phyloP scores from a whole-genome alignment of 2,329 filamentous ascomycete genomes.

The Parafenestella ontariensis region DNA sequence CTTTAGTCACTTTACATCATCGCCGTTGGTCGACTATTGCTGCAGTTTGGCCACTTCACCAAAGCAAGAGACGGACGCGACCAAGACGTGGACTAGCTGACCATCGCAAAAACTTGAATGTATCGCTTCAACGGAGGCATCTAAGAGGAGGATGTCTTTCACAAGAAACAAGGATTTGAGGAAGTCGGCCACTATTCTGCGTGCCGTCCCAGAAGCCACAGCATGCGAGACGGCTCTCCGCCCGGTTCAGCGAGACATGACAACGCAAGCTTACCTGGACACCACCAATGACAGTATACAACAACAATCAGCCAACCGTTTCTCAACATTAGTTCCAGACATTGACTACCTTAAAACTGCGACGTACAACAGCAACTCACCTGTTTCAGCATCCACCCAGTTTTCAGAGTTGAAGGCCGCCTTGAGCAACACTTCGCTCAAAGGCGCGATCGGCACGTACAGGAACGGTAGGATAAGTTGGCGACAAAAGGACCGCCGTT shows the following conservation, averaged over 20 bases:
- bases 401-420: slow-evolving; percentile 33
- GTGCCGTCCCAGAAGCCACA: slow-evolving; percentile 43
- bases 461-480: slow-evolving; percentile 54
- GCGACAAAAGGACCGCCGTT: slow-evolving; percentile 31
- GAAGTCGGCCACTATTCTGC: slow-evolving; percentile 42
- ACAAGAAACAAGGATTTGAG: slow-evolving; percentile 29
- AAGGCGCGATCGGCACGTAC: slow-evolving; percentile 53
- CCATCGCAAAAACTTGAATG: slow-evolving; percentile 3
- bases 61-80: slow-evolving; percentile 4
- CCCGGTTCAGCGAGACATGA: slow-evolving; percentile 50
- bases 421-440: slow-evolving; percentile 28
- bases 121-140: slow-evolving; percentile 8
- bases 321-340: slow-evolving; percentile 22
- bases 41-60: slow-evolving; percentile 6
- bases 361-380: slow-evolving; percentile 24
- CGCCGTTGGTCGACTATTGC: slow-evolving; percentile 9
- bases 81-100: neutral
- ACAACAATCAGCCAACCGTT: slow-evolving; percentile 22
- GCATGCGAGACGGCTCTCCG: slow-evolving; percentile 30
- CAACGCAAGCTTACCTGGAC: slow-evolving; percentile 20
- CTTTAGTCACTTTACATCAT: slow-evolving; percentile 11
- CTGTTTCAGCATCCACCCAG: slow-evolving; percentile 20
- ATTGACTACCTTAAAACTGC: slow-evolving; percentile 23
- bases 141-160: slow-evolving; percentile 29
- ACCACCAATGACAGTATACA: slow-evolving; percentile 40